These are phyloP conservation scores for Xylariaceae sp. DNA, from an alignment of 2,329 filamentous ascomycete species.

Conservation along the genomic window DNA sequence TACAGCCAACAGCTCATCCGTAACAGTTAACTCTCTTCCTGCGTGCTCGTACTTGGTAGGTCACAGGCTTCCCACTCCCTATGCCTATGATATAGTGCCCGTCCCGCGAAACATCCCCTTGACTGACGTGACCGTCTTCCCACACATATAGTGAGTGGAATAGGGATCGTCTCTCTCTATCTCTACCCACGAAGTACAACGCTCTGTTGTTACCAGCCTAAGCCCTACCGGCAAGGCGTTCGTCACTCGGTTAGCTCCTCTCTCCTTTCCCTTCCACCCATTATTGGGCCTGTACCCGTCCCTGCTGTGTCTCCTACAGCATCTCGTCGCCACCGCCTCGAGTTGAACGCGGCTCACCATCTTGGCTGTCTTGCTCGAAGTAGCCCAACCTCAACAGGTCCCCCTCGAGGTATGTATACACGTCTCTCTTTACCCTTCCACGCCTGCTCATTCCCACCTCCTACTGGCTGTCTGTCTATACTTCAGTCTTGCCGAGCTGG, in stretches of 20 bases:
- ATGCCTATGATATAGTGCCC: not conserved
- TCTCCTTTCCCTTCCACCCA: constrained; percentile 2
- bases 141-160: not conserved
- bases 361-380: constrained; percentile 1
- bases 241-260: constrained; percentile 5
- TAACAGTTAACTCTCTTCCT: not conserved
- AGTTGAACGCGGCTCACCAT: constrained; percentile 2
- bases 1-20: not conserved
- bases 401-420: constrained; percentile 13
- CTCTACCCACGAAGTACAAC: not conserved
- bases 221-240: constrained; percentile 15
- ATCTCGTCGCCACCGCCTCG: constrained; percentile 9
- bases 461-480: not conserved
- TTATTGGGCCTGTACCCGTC: constrained; percentile 12
- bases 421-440: constrained; percentile 1
- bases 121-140: not conserved
- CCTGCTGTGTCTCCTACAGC: constrained; percentile 13
- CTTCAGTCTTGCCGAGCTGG: constrained; percentile 6
- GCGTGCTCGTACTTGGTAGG: not conserved
- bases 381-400: constrained; percentile 2
- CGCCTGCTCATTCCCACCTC: not conserved
- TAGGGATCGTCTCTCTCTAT: not conserved
- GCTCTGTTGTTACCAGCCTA: constrained; percentile 12
- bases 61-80: not conserved
- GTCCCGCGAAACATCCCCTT: no score